These are phyloP conservation scores for Graphilbum fragrans DNA, from an alignment of 2,329 filamentous ascomycete genomes.

Conservation along the genomic window DNA sequence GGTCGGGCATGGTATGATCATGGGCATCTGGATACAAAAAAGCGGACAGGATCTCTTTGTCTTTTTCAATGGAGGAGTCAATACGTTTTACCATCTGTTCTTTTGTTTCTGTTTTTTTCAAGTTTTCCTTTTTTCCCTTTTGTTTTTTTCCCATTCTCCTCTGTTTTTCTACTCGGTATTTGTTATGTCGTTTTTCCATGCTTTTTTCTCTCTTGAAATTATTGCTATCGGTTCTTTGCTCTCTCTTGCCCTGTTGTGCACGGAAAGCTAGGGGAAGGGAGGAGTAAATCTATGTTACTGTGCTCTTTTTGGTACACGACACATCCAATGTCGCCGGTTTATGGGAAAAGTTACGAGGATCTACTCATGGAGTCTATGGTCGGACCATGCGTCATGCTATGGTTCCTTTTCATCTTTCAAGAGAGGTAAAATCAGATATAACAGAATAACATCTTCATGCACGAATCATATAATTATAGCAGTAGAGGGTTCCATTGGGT, in stretches of 20 bases:
- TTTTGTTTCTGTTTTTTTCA: conserved; percentile 7
- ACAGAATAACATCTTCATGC: not conserved
- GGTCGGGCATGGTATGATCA: conserved; percentile 16
- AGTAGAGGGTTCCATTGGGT: too few relatives aligned
- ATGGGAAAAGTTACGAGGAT: conserved; percentile 10
- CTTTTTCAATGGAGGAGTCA: conserved; percentile 7
- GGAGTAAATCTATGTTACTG: not conserved
- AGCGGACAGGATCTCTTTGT: conserved; percentile 11
- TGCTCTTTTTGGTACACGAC: conserved; percentile 1
- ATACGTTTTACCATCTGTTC: conserved; percentile 7
- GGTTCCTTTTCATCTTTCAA: conserved; percentile 1
- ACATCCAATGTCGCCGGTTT: conserved; percentile 5
- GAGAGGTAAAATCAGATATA: not conserved
- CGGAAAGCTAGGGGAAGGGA: not conserved
- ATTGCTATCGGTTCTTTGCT: not conserved
- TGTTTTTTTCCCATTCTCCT: conserved; percentile 3
- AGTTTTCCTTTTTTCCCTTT: conserved; percentile 1
- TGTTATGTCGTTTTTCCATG: not conserved
- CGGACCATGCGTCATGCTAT: conserved; percentile 5
- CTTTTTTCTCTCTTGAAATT: conserved; percentile 1
- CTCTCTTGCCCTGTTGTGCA: not conserved
- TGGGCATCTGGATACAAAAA: conserved; percentile 19
- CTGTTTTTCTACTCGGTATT: not conserved
- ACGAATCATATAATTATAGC: too few relatives aligned
- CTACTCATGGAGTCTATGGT: conserved; percentile 11